phyloP scores from a whole-genome alignment of 2,329 filamentous ascomycete species.

The Ophiosphaerella korrae region DNA sequence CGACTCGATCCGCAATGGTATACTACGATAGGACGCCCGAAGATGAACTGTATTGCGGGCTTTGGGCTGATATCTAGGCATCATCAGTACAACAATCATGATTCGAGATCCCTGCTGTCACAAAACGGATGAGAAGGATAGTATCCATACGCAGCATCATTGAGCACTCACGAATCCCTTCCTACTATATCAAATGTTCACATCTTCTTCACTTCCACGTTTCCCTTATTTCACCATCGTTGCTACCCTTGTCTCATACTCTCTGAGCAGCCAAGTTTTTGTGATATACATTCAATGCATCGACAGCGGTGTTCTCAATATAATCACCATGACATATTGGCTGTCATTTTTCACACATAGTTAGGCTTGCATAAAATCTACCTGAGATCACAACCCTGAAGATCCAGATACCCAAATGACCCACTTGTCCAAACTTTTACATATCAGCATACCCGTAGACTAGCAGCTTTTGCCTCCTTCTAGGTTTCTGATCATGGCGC shows the following conservation, averaged over 20 bases:
- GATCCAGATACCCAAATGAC: not conserved
- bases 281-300: slow-evolving; percentile 5
- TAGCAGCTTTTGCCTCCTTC: not conserved
- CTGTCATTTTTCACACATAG: slow-evolving; percentile 6
- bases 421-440: too few relatives aligned
- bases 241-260: not conserved
- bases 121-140: not conserved
- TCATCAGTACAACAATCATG: not conserved
- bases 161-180: not conserved
- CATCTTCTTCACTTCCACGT: not conserved
- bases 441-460: not conserved
- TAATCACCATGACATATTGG: slow-evolving; percentile 14
- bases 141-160: not conserved
- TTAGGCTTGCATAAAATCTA: not conserved
- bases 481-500: not conserved
- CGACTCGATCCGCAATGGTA: slow-evolving; percentile 5
- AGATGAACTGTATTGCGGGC: slow-evolving; percentile 19
- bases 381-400: not conserved
- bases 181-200: too few relatives aligned
- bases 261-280: not conserved
- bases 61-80: slow-evolving; percentile 19
- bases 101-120: not conserved
- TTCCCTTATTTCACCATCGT: not conserved
- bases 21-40: slow-evolving; percentile 13
- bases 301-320: slow-evolving; percentile 9